Evolutionary conservation across 768 basidiomycete genomes (phyloP), one percentile per base, ranked within the genome.

Genomic region (Exsudoporus frostii): DNA sequence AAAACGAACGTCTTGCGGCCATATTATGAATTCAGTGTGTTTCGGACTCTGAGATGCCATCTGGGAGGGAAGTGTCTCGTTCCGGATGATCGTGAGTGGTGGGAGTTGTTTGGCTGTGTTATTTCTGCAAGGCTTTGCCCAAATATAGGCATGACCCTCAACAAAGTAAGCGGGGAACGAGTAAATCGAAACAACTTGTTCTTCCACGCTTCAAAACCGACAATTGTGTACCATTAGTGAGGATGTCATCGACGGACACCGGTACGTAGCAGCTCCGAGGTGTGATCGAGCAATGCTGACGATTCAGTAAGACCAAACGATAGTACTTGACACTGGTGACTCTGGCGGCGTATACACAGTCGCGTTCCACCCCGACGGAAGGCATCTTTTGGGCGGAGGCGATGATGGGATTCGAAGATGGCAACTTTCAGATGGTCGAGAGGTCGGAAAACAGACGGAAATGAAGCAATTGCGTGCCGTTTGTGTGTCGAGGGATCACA

Each of bases 11-110:
- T 90, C 86, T 69, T 87, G 90, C 51, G 96, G 74, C 92, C 94
- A 96, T 24, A 82, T 68, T 58, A 86, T 80, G 22, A 46, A 96
- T 65, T 97, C 94, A 50, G 83, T 81, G 48, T 83, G 89, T 72
- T 91, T 94, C 93, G 0, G 86, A 80, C 60, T 91, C 88, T 0
- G 80, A 83, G 56, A 96, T 89, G 15, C 79, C 76, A 25, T 75
- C 64, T 25, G 86, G 89, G 15, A 90, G 74, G 11, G 73, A 63
- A 1, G 63, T 48, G 25, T 65, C 67, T 6, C 25, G 25, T 25
- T 25, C 6, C 25, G 25, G 4, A 25, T 25, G 25, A 25, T 25
- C 25, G 25, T 25, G 25, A 25, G 25, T 25, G 25, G 25, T 25
- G 4, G 4, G 25, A 25, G 25, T 25, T n/a, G n/a, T 6, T 25